Evolutionary conservation across 2,329 filamentous ascomycete genomes (phyloP), one percentile per base, ranked within the genome.

Genomic region (Penicillium expansum): DNA sequence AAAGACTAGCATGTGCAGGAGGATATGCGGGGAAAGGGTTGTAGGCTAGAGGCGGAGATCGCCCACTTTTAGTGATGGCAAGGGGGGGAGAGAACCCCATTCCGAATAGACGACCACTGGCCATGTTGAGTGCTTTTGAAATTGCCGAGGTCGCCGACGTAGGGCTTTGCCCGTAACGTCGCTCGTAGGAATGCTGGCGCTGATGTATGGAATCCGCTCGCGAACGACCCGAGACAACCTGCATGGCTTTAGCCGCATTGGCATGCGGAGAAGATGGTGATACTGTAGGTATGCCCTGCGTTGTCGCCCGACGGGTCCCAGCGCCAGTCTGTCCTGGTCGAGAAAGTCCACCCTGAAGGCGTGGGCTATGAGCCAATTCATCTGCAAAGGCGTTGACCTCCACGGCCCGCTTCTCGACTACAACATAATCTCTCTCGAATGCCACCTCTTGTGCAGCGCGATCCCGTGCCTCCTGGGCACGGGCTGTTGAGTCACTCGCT

Each of bases 331-430:
- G 83, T 6, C 82, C 79, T 41, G 83, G 80, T 77, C 70, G 24
- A 74, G 82, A 72, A 58, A 80, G 71, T 24, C 69, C 72, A 43
- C 75, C 76, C 62, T 84, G 82, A 22, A 86, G 76, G 48, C 86
- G 86, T 47, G 90, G 89, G 68, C 90, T 93, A 51, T 92, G 89
- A 43, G 91, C 92, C 70, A 99, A 80, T 75, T 97, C 93, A 74
- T 99, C 94, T 22, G 94, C 94, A 68, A 99, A 89, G 3, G 94
- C 94, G 72, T 99, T 97, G 49, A 99, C 93, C 73, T 97, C 93
- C 11, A 99, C 92, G 20, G 92, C 89, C 62, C 89, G 87, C 78
- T 97, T 96, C 77, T 99, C 94, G 13, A 99, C 91, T 27, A 97
- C 82, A 20, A 99, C 93, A 67, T 97, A 99, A 63, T 97, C 94